A percentile compares a stretch with the other conserved stretches of the same genome.
Conservation (phyloP, 192 early-diverging fungal genomes). For the Linnemannia elongata region DNA sequence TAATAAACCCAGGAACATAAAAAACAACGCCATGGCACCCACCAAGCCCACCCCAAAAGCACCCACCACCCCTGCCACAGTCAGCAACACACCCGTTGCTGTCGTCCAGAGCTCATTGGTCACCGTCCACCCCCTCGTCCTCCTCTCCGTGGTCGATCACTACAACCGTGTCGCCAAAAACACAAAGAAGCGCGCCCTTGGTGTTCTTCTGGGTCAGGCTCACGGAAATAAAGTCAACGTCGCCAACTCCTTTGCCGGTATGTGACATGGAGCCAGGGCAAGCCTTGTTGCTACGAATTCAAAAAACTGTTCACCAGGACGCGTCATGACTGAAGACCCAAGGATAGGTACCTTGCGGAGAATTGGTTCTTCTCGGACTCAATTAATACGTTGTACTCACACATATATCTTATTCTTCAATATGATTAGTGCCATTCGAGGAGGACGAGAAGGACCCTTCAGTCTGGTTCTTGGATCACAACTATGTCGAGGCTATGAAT, state of each 20-base stretch:
- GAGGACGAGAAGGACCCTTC: slow-evolving; percentile 98
- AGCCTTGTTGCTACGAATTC: background rate
- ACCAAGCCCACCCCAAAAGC: slow-evolving; percentile 15
- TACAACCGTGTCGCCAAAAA: slow-evolving; percentile 96
- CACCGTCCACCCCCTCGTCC: slow-evolving; percentile 95
- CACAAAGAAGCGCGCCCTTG: slow-evolving; percentile 97
- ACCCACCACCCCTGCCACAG: slow-evolving; percentile 6
- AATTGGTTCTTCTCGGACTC: background rate
- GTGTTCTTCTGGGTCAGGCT: slow-evolving; percentile 94
- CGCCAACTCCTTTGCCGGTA: slow-evolving; percentile 98
- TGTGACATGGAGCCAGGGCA: background rate
- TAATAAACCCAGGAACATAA: background rate
- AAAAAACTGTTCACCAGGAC: background rate
- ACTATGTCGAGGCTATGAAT: slow-evolving; percentile 99
- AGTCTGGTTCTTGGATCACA: slow-evolving; percentile 99
- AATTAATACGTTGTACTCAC: background rate
- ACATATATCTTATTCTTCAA: slow-evolving; percentile 3
- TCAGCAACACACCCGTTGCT: slow-evolving; percentile 54
- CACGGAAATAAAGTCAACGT: slow-evolving; percentile 93
- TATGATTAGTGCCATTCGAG: slow-evolving; percentile 93
- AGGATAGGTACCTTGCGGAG: background rate
- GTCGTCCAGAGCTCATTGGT: slow-evolving; percentile 71
- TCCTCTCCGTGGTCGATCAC: slow-evolving; percentile 99
- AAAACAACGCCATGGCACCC: slow-evolving; percentile 15
- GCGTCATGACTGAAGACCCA: background rate